These are phyloP conservation scores for Lichenothelia convexa DNA, from an alignment of 495 filamentous ascomycete genomes.

Conservation along the genomic window DNA sequence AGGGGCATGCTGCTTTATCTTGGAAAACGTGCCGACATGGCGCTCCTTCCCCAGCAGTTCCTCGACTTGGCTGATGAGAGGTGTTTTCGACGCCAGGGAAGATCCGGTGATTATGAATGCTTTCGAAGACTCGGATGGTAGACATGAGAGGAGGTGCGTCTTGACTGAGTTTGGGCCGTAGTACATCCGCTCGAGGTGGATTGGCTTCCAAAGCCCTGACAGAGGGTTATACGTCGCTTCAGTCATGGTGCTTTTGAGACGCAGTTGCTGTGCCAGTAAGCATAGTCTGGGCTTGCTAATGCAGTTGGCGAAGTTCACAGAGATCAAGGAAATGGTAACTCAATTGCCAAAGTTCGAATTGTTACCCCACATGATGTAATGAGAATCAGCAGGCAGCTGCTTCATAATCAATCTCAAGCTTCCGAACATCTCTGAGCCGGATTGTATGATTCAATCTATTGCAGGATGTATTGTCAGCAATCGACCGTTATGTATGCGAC, in stretches of 20 bases:
- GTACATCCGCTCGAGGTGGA: constrained; percentile 24
- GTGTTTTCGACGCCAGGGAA: constrained; percentile 29
- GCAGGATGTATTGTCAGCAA: no score
- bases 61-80: constrained; percentile 27
- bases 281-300: no score
- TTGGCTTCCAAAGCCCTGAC: constrained; percentile 25
- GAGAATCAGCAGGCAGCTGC: no score
- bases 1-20: constrained; percentile 29
- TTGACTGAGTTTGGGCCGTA: constrained; percentile 27
- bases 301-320: neutral
- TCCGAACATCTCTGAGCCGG: no score
- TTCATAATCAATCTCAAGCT: no score
- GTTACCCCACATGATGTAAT: no score
- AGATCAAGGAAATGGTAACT: constrained; percentile 16
- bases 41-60: constrained; percentile 18
- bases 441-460: no score
- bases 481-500: no score
- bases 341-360: no score
- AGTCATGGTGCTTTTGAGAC: constrained; percentile 16
- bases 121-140: constrained; percentile 23
- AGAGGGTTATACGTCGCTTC: constrained; percentile 22
- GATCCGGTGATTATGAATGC: constrained; percentile 32
- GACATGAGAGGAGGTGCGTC: constrained; percentile 22
- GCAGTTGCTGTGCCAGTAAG: no score
- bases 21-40: constrained; percentile 29